Evolutionary conservation across 1,284 basidiomycete species (phyloP).

Genomic region (Malassezia japonica): DNA sequence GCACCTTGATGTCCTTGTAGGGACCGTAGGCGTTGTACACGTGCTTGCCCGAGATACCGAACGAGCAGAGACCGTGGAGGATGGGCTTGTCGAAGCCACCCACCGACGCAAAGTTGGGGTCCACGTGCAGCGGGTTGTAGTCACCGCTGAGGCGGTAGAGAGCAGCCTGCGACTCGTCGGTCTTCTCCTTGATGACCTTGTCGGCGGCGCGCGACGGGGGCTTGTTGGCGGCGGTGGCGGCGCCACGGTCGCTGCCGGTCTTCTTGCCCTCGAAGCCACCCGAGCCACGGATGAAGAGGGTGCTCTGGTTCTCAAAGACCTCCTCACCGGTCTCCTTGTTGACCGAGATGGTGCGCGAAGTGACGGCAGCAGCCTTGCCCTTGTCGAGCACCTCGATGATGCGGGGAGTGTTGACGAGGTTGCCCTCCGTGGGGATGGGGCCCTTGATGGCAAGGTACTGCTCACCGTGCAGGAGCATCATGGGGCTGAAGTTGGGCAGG

Average conservation of each 20-base stretch:
- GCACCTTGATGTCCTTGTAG: conserved; percentile 89
- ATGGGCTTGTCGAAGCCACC: conserved; percentile 85
- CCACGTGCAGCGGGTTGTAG: conserved; percentile 83
- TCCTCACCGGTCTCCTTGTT: conserved; percentile 59
- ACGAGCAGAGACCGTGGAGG: conserved; percentile 69
- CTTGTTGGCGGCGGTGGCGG: conserved; percentile 72
- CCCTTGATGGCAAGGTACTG: conserved; percentile 84
- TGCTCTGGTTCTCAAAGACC: conserved; percentile 86
- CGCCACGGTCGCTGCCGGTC: conserved; percentile 72
- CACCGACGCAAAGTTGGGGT: conserved; percentile 82
- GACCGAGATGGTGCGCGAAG: conserved; percentile 24
- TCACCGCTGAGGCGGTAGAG: conserved; percentile 54
- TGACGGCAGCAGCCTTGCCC: conserved; percentile 39
- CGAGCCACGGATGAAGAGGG: conserved; percentile 82
- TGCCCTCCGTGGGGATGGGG: conserved; percentile 74
- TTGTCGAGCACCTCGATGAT: conserved; percentile 54
- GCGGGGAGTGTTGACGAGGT: conserved; percentile 65
- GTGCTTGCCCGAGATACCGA: conserved; percentile 92
- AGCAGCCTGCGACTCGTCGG: conserved; percentile 57
- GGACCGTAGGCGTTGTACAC: conserved; percentile 74
- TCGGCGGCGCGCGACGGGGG: conserved; percentile 55
- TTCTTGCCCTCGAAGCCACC: conserved; percentile 94
- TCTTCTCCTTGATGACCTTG: conserved; percentile 42
- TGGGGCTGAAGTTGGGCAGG: conserved; percentile 86
- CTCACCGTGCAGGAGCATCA: conserved; percentile 94